These are phyloP conservation scores for Citrullus mucosospermus DNA, from an alignment of 306 rosid species.

Conservation along the genomic window DNA sequence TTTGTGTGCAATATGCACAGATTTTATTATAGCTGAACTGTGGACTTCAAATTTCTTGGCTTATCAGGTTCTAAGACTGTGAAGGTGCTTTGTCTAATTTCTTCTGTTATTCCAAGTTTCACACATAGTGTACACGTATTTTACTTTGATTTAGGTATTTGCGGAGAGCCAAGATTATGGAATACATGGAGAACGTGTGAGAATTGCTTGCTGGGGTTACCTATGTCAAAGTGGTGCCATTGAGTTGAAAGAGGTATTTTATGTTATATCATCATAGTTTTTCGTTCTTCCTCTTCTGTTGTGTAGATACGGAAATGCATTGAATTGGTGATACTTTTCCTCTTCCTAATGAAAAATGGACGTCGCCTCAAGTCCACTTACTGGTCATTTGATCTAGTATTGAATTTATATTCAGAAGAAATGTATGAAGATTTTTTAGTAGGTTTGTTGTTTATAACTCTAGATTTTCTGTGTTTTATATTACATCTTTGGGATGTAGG, in stretches of 20 bases:
- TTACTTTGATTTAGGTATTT: slow-evolving; percentile 50
- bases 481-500: not conserved
- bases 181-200: slow-evolving; percentile 85
- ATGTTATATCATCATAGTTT: not conserved
- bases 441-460: not conserved
- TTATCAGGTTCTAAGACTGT: slow-evolving; percentile 68
- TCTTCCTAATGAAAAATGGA: not conserved
- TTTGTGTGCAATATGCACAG: slow-evolving; percentile 87
- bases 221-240: slow-evolving; percentile 98
- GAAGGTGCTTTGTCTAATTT: slow-evolving; percentile 15
- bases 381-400: not conserved
- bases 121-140: slow-evolving; percentile 12
- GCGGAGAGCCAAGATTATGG: slow-evolving; percentile 97
- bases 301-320: not conserved
- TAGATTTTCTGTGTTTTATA: not conserved
- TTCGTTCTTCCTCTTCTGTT: not conserved
- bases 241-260: slow-evolving; percentile 90
- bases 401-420: not conserved
- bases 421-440: not conserved
- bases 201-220: slow-evolving; percentile 99
- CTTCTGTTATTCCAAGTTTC: not conserved
- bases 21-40: slow-evolving; percentile 82
- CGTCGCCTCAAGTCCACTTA: not conserved
- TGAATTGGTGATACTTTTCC: not conserved
- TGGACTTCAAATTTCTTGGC: slow-evolving; percentile 97